A percentile compares a stretch with the other conserved stretches of the same genome.
Conservation (phyloP, 23 red algal species). For the Gracilaria gracilis region DNA sequence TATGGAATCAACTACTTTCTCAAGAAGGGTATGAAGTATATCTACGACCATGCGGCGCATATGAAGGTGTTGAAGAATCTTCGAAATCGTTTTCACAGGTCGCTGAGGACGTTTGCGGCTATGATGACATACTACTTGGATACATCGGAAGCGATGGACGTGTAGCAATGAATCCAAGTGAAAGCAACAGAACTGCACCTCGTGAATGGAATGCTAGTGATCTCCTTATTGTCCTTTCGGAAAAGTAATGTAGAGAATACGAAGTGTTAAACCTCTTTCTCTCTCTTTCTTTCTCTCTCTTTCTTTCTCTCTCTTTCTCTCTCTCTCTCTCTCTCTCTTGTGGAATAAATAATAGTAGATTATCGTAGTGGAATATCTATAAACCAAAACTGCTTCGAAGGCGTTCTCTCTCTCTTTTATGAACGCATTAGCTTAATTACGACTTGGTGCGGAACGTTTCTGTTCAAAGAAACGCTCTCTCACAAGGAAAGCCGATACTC, state of each 20-base stretch:
- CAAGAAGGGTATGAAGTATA: conserved; percentile 71
- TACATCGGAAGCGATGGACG: conserved; percentile 27
- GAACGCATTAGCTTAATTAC: no score
- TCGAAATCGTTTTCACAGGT: conserved; percentile 32
- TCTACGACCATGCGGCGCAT: conserved; percentile 44
- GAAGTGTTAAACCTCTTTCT: background rate
- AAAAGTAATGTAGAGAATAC: background rate
- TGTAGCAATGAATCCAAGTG: conserved; percentile 52
- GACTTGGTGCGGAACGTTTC: no score
- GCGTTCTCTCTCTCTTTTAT: no score
- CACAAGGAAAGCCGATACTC: no score
- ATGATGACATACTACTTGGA: conserved; percentile 46
- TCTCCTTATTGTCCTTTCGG: conserved; percentile 45
- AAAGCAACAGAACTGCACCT: background rate
- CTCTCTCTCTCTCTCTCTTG: no score
- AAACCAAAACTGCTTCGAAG: no score
- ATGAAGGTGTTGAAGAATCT: background rate
- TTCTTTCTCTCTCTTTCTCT: no score
- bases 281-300: no score
- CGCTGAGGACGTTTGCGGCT: background rate
- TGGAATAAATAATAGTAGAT: no score
- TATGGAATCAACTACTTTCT: conserved; percentile 74
- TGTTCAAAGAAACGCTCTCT: no score
- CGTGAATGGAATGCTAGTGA: conserved; percentile 42
- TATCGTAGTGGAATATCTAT: background rate